A percentile compares a stretch with the other conserved stretches of the same genome.
phyloP scores from a whole-genome alignment of 176 grass and related monocot genomes.

The Bonia amplexicaulis region DNA sequence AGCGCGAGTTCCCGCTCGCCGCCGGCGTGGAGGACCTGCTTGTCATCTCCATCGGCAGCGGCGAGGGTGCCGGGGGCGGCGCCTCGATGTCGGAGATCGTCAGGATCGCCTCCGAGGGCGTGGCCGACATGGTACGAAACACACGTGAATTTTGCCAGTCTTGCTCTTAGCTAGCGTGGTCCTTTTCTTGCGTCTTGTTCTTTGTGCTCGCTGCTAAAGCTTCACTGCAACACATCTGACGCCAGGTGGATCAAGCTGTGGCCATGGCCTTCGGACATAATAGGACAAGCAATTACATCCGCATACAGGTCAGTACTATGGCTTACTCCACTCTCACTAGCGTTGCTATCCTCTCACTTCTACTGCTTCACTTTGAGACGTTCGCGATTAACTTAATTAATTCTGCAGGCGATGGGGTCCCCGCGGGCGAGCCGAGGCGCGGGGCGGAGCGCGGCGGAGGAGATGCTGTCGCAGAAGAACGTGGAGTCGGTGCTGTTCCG shows the following conservation, averaged over 20 bases:
- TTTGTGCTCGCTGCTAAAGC: not conserved
- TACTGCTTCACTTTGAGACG: not conserved
- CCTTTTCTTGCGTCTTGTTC: constrained; percentile 5
- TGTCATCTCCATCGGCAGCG: constrained; percentile 68
- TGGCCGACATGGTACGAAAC: constrained; percentile 70
- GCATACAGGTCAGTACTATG: constrained; percentile 63
- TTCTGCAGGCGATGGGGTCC: constrained; percentile 42
- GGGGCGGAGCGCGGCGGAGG: constrained; percentile 35
- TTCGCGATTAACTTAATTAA: not conserved
- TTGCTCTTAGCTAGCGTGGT: not conserved
- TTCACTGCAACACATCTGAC: not conserved
- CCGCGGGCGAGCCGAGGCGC: constrained; percentile 22
- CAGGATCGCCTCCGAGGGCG: constrained; percentile 72
- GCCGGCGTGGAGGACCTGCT: constrained; percentile 67
- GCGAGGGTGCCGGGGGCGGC: constrained; percentile 22
- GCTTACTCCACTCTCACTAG: not conserved
- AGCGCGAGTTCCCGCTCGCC: constrained; percentile 75
- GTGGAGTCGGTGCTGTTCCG: constrained; percentile 77
- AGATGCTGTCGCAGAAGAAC: constrained; percentile 74
- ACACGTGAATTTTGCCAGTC: not conserved
- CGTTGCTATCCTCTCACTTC: not conserved
- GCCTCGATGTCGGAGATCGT: constrained; percentile 46
- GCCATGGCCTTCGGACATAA: constrained; percentile 91
- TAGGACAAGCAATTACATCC: constrained; percentile 82
- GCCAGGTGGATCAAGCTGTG: constrained; percentile 91